Evolutionary conservation across 2,329 filamentous ascomycete genomes (phyloP).

Genomic region (Monilinia polystroma): DNA sequence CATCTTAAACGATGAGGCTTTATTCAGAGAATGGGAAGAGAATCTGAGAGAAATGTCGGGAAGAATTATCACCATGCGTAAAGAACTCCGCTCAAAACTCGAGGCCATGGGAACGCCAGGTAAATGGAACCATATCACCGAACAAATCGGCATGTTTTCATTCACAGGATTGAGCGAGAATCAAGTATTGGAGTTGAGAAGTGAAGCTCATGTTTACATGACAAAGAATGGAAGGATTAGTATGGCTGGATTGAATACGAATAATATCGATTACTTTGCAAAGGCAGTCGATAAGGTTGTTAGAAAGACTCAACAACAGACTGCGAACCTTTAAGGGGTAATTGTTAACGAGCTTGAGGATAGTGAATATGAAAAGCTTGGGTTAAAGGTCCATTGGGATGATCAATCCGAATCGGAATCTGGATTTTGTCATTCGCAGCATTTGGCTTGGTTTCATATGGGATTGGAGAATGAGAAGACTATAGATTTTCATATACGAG

Average conservation of each 20-base stretch:
- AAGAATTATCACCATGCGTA: slow-evolving; percentile 90
- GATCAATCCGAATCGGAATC: too few relatives aligned
- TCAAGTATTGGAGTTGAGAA: slow-evolving; percentile 69
- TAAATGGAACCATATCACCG: slow-evolving; percentile 94
- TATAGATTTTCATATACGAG: too few relatives aligned
- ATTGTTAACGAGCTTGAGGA: too few relatives aligned
- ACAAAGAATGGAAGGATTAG: slow-evolving; percentile 98
- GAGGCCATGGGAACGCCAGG: slow-evolving; percentile 85
- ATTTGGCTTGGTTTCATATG: too few relatives aligned
- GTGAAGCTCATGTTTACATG: slow-evolving; percentile 78
- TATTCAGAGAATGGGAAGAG: slow-evolving; percentile 87
- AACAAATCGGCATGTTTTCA: slow-evolving; percentile 99
- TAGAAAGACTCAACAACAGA: slow-evolving; percentile 31
- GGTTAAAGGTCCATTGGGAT: too few relatives aligned
- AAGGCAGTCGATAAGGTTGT: slow-evolving; percentile 86
- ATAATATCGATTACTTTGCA: slow-evolving; percentile 91
- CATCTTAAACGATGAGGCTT: slow-evolving; percentile 75
- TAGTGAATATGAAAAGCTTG: too few relatives aligned
- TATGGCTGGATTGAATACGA: slow-evolving; percentile 94
- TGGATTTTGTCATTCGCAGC: too few relatives aligned
- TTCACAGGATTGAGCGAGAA: slow-evolving; percentile 78
- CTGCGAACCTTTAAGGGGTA: slow-evolving; percentile 8
- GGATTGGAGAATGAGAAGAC: too few relatives aligned
- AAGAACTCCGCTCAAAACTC: slow-evolving; percentile 71
- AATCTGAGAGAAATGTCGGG: slow-evolving; percentile 93